Evolutionary conservation across 257 asterid genomes (phyloP).

Genomic region (Mitragyna speciosa): DNA sequence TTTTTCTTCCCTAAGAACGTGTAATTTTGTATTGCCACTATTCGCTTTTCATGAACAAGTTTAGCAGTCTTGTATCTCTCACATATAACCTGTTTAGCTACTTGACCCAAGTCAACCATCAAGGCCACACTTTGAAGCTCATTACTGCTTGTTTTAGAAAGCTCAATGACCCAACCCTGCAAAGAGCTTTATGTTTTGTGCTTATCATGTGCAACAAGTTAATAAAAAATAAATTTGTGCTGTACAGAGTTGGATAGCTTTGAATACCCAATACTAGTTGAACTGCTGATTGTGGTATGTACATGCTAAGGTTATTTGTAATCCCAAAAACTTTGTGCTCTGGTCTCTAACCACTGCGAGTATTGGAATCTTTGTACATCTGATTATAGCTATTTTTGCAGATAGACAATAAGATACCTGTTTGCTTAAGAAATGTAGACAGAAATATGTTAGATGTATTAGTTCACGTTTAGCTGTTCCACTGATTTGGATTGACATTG

Average conservation of each 20-base stretch:
- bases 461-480: background rate
- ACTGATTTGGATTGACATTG: conserved; percentile 10
- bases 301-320: background rate
- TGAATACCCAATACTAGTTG: background rate
- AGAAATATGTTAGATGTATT: background rate
- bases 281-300: background rate
- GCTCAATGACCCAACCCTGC: background rate
- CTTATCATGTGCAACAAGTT: background rate
- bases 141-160: background rate
- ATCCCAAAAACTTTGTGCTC: background rate
- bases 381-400: background rate
- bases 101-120: background rate
- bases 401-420: background rate
- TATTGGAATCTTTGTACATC: background rate
- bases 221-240: background rate
- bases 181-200: background rate
- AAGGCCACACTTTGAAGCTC: background rate
- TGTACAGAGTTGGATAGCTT: background rate
- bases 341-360: background rate
- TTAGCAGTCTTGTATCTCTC: background rate
- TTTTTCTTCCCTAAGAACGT: background rate
- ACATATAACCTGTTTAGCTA: background rate
- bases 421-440: background rate
- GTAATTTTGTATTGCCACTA: background rate
- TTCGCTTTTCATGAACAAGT: background rate